Evolutionary conservation across 768 basidiomycete species (phyloP), one percentile per base, ranked within the genome.

Genomic region (Tylopilus rubrobrunneus): DNA sequence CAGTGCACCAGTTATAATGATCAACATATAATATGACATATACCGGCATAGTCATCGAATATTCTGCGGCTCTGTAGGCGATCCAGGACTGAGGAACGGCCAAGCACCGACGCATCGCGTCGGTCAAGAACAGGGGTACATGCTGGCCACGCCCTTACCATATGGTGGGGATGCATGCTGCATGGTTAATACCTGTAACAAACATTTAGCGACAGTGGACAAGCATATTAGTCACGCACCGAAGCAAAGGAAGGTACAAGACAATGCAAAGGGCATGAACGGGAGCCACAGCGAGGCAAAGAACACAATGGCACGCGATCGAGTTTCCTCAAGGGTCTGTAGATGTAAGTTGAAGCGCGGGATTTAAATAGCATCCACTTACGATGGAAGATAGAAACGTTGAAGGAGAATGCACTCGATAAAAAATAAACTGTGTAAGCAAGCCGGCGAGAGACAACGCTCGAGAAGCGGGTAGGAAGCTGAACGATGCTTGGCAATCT

Each of bases 401-500:
- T 37, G 37, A n/a, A 17, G 34, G 34, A 9, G 34, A 34, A 14
- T 5, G 12, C 1, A 9, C 34, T 34, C 34, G 37, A 37, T 45
- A 23, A 34, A 39, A 52, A 2, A 27, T 44, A 4, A 52, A 9
- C 19, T 52, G 51, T 11, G 27, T 45, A 7, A 52, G 34, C 8
- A 52, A 34, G 36, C 43, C 51, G 17, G 51, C 44, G n/a, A 52
- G 51, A 7, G 51, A 52, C 7, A 37, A 21, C 9, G 51, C 51
- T 9, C 44, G 28, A 3, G 51, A 39, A 29, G 44, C 44, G 15
- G 51, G 44, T 10, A 52, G 15, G 27, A 45, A 29, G 2, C 27
- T 31, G 51, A 45, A 39, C 7, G 51, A 39, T 28, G 43, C 44
- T 17, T 23, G 34, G 9, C 36, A 39, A 21, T 45, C 43, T 5